Conservation (phyloP, 1,284 basidiomycete species). For the Coniferiporia weirii region DNA sequence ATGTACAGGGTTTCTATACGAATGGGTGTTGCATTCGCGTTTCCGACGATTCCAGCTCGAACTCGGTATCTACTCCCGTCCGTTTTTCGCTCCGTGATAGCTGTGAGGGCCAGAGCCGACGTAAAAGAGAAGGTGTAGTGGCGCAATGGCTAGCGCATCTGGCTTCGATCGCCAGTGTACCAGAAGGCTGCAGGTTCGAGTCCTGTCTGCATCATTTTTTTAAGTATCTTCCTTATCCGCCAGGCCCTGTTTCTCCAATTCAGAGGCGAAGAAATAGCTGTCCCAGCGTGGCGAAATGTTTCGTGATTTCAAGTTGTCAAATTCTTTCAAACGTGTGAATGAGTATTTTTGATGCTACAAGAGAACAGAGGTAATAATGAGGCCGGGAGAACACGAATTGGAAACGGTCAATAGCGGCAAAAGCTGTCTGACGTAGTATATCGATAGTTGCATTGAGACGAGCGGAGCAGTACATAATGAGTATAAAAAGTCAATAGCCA, state of each 20-base stretch:
- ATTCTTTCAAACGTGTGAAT: no score
- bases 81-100: no score
- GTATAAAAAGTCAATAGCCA: background rate
- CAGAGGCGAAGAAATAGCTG: background rate
- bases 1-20: no score
- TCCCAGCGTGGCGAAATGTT: background rate
- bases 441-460: background rate
- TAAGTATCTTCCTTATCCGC: background rate
- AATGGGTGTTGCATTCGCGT: no score
- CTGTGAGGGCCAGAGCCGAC: no score
- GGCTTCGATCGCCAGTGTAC: conserved; percentile 22
- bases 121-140: background rate
- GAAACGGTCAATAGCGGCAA: background rate
- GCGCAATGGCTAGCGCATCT: conserved; percentile 19
- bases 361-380: background rate
- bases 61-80: no score
- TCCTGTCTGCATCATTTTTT: conserved; percentile 24
- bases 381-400: background rate
- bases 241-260: no score
- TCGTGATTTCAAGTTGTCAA: no score
- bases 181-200: conserved; percentile 28
- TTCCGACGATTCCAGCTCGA: no score
- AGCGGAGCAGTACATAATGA: background rate
- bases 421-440: background rate
- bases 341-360: background rate